Base-by-base conservation (phyloP, 129 eudicot genomes). In the Apium graveolens region DNA sequence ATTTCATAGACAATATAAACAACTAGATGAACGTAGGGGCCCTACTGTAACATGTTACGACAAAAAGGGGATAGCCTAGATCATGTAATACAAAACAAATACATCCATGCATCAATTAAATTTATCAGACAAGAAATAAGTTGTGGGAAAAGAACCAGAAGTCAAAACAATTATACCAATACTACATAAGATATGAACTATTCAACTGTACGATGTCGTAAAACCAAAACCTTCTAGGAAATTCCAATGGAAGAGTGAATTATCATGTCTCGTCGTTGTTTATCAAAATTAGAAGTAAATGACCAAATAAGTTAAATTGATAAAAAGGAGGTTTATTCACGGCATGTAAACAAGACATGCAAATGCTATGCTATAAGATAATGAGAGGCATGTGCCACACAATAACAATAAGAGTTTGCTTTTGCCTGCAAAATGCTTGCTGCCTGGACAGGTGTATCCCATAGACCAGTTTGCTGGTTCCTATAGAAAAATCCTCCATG, bases 401-500 rank as follows among this genome's bases (percentile, higher is more conserved):
- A 27, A 70, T 32, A 24, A n/a, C 5, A 41, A 73, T 42, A 39
- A 62, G 78, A 48, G 39, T 41, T 35, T 3, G 44, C 13, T 71
- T 86, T 80, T 83, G 92, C 98, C 92, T 88, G 90, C 80, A 91
- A 87, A 86, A 86, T 86, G 80, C 87, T 87, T 81, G 87, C 87
- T 39, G 98, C 98, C 77, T 95, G 98, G 32, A 84, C 90, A 41
- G 98, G 98, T 18, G 97, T 87, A 83, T 95, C 98, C 96, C 96
- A 95, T 18, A 95, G 80, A 55, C 91, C 91, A 78, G 92, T 95
- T 82, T 86, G 82, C 13, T 88, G 88, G 80, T 90, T 95, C 81
- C 87, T 85, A 76, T 95, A 95, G 81, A 87, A 91, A 71, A 91
- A 81, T 65, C 98, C 96, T 78, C 96, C 97, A 86, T 95, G 98